Evolutionary conservation across 768 basidiomycete genomes (phyloP).

Genomic region (Kwoniella europaea): DNA sequence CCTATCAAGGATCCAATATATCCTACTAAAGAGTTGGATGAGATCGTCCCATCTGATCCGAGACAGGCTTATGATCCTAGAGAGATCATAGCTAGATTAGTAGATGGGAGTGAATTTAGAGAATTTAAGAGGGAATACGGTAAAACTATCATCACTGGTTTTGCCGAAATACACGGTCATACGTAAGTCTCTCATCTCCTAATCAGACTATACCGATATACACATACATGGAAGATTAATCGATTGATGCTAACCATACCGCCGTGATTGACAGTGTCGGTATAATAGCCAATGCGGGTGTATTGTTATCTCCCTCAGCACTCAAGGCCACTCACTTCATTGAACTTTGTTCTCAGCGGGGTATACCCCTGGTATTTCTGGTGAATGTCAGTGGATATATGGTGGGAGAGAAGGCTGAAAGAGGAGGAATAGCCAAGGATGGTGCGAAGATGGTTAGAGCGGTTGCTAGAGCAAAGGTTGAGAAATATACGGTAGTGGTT

Average conservation of each 20-base stretch:
- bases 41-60: slow-evolving; percentile 87
- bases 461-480: slow-evolving; percentile 77
- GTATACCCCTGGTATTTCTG: slow-evolving; percentile 86
- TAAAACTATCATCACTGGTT: slow-evolving; percentile 76
- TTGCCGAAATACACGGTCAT: slow-evolving; percentile 54
- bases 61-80: slow-evolving; percentile 91
- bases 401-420: slow-evolving; percentile 95
- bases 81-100: slow-evolving; percentile 87
- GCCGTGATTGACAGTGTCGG: slow-evolving; percentile 64
- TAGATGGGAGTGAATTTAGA: slow-evolving; percentile 87
- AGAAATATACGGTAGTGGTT: slow-evolving; percentile 89
- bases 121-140: slow-evolving; percentile 98
- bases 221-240: too few species aligned
- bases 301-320: slow-evolving; percentile 90
- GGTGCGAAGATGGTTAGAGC: slow-evolving; percentile 93
- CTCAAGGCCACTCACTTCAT: slow-evolving; percentile 95
- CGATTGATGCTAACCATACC: neutral
- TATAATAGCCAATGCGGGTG: slow-evolving; percentile 92
- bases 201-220: neutral
- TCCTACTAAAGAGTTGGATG: slow-evolving; percentile 78
- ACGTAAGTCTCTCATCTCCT: slow-evolving; percentile 32
- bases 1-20: slow-evolving; percentile 66
- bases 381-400: slow-evolving; percentile 97
- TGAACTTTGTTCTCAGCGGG: slow-evolving; percentile 86
- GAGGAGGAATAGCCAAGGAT: slow-evolving; percentile 92